phyloP scores from a whole-genome alignment of 1,284 basidiomycete genomes.

The Violaceomyces palustris region DNA sequence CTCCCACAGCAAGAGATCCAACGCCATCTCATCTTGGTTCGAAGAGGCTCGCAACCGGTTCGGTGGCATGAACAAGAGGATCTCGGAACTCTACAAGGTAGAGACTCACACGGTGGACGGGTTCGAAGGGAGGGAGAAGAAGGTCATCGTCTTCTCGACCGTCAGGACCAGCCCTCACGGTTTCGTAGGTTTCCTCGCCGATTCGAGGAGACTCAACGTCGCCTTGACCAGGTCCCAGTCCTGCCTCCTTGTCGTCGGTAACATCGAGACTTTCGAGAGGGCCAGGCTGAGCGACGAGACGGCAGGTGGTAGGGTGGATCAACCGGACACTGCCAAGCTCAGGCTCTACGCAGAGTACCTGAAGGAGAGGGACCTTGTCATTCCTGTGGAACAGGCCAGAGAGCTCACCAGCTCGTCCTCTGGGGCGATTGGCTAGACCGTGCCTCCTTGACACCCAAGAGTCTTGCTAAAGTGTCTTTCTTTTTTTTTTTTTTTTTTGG shows the following conservation, averaged over 20 bases:
- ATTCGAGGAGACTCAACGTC: slow-evolving; percentile 93
- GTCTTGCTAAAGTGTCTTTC: no score
- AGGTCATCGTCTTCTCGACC: slow-evolving; percentile 86
- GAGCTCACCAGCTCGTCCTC: no score
- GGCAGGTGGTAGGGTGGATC: slow-evolving; percentile 16
- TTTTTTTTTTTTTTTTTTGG: no score
- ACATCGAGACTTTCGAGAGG: slow-evolving; percentile 62
- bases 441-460: no score
- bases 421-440: no score
- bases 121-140: slow-evolving; percentile 93
- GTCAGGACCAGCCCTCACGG: slow-evolving; percentile 66
- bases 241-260: slow-evolving; percentile 86
- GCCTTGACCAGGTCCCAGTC: slow-evolving; percentile 86
- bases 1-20: no score
- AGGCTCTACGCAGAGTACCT: slow-evolving; percentile 17
- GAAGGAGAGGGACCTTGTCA: slow-evolving; percentile 6
- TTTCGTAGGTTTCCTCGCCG: slow-evolving; percentile 83
- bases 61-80: no score
- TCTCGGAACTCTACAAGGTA: slow-evolving; percentile 56
- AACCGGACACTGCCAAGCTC: slow-evolving; percentile 21
- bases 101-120: slow-evolving; percentile 92
- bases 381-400: no score
- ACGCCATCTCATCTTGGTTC: no score
- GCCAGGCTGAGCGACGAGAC: slow-evolving; percentile 34
- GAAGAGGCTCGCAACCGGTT: no score